These are phyloP conservation scores for Penicillium brasilianum DNA, from an alignment of 2,329 filamentous ascomycete genomes.

Conservation along the genomic window DNA sequence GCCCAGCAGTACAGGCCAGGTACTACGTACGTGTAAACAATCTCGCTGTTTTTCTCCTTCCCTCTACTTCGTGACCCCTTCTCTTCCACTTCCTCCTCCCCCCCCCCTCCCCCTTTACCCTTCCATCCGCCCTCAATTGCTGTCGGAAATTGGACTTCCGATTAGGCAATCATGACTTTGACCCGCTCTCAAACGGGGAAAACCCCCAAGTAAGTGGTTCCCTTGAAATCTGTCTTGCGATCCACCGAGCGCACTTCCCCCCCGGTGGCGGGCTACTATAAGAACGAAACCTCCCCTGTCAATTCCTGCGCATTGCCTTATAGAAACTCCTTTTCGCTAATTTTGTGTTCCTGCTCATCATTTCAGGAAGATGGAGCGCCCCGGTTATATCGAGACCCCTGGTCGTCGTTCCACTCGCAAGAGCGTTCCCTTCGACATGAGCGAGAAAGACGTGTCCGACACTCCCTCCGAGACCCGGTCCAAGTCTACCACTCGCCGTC, in stretches of 20 bases:
- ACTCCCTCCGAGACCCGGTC: conserved; percentile 30
- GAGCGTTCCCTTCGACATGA: conserved; percentile 44
- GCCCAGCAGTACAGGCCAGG: conserved; percentile 18
- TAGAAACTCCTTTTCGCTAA: conserved; percentile 13
- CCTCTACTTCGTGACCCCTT: conserved; percentile 14
- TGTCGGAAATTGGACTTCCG: conserved; percentile 27
- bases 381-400: conserved; percentile 60
- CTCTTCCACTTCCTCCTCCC: conserved; percentile 4
- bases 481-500: conserved; percentile 39
- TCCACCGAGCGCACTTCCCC: conserved; percentile 11
- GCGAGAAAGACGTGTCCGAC: conserved; percentile 37
- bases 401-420: conserved; percentile 51
- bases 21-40: conserved; percentile 27
- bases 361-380: conserved; percentile 57
- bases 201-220: conserved; percentile 54
- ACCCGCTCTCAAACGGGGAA: conserved; percentile 59
- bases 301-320: conserved; percentile 2
- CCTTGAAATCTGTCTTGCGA: conserved; percentile 21
- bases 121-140: conserved; percentile 14
- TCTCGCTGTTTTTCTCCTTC: conserved; percentile 23
- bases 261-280: conserved; percentile 22
- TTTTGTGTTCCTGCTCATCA: conserved; percentile 10
- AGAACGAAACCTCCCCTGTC: conserved; percentile 10
- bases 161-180: conserved; percentile 46
- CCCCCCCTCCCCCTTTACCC: neutral